Evolutionary conservation across 2,329 filamentous ascomycete species (phyloP), one percentile per base, ranked within the genome.

Genomic region (Teratosphaeria gauchensis): DNA sequence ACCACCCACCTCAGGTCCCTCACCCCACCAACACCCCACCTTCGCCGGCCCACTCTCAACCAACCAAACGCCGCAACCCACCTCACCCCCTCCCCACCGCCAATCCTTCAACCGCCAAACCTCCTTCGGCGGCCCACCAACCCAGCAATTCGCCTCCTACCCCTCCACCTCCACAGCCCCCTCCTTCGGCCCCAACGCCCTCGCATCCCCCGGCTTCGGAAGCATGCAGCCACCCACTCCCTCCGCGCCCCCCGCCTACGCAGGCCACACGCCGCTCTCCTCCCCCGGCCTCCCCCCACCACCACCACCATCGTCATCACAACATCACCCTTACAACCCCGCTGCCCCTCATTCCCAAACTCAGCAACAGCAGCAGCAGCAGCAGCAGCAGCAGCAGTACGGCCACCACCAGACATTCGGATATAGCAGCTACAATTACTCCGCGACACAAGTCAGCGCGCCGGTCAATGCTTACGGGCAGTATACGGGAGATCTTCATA

Each of bases 401-500:
- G 68, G 32, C 69, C 68, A 74, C 19, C 68, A 59, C 9, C 62
- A 78, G 30, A 65, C 63, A 35, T 61, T 64, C n/a, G 84, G 83
- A 1, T 87, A 80, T 68, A 74, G 82, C 21, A 79, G 82, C 61
- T 87, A 82, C 66, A 71, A 70, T 46, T 81, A 82, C 57, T 66
- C 65, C 0, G 63, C 65, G 31, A 66, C 72, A 14, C 69, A 70
- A 6, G 70, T 68, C 30, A 65, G 64, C 24, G 28, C 57, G 3
- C 60, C 58, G 9, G 56, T 64, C 4, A 65, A 65, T n/a, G 57
- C 63, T 19, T 59, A 65, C 19, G 72, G 75, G 6, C 68, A 69
- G 3, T 88, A 86, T 60, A 62, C 57, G 3, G 69, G 66, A 21
- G 71, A 73, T 7, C 74, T 90, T 51, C 88, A 91, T 66, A 80